Evolutionary conservation across 2,329 filamentous ascomycete species (phyloP), one percentile per base, ranked within the genome.

Genomic region (Purpureocillium takamizusanense): DNA sequence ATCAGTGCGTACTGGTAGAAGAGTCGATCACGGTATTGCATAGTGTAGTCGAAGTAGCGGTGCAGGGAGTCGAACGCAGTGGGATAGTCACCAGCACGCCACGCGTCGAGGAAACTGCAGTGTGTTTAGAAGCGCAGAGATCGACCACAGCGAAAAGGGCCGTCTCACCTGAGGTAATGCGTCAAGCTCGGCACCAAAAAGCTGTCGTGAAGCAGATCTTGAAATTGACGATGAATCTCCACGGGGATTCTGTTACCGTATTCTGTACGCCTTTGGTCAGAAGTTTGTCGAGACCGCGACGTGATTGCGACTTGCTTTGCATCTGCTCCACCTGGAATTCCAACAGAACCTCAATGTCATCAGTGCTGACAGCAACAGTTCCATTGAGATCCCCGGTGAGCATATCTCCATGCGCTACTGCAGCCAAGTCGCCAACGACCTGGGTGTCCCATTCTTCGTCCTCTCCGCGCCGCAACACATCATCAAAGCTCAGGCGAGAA

Each of bases 1-100:
- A 98, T 80, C 12, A 97, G 66, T 1, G 92, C 92, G 55, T 95
- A 95, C 55, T 97, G 92, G 53, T 98, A 97, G 51, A 89, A 89
- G 5, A 84, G 76, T 17, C 85, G 81, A 51, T 94, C 85, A 43
- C 80, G 70, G 48, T 80, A 84, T 51, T 92, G 84, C 78, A 94
- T 88, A 1, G 89, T 92, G 60, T 95, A 95, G 59, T 98, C 92
- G 52, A 95, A 98, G 59, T 95, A 98, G 37, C 87, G 81, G 58
- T 97, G 89, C 15, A 98, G 70, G 48, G 82, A 82, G 52, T 98
- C 90, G 55, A 95, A 92, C 0, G 92, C 84, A 1, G 85, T 86
- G 11, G 85, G 80, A 52, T 90, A 94, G 59, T 97, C 88, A 4
- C 90, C 90, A 4, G 87, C 81, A 56, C 83, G 78, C 90, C 89